A percentile compares a stretch with the other conserved stretches of the same genome.
Evolutionary conservation across 1,139 yeast genomes (phyloP).

Genomic region (Suhomyces kunorum): DNA sequence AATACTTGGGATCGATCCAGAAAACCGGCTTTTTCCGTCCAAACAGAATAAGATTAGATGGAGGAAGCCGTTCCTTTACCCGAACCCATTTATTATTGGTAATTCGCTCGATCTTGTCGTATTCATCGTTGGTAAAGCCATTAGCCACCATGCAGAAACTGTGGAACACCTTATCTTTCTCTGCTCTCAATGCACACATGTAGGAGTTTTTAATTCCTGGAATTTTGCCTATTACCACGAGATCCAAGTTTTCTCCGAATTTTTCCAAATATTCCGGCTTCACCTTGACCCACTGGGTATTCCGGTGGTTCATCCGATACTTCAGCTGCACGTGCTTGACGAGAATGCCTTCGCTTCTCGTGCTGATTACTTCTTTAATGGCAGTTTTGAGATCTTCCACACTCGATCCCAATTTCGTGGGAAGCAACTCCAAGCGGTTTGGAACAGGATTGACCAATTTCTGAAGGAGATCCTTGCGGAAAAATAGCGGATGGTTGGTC

Average conservation of each 20-base stretch:
- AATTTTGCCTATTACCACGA: slow-evolving; percentile 75
- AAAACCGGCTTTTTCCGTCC: slow-evolving; percentile 64
- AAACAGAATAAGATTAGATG: slow-evolving; percentile 49
- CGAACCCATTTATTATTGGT: slow-evolving; percentile 66
- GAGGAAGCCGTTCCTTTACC: slow-evolving; percentile 41
- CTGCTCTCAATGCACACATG: slow-evolving; percentile 64
- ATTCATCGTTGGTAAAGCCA: slow-evolving; percentile 71
- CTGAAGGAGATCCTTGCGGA: slow-evolving; percentile 55
- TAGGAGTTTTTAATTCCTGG: slow-evolving; percentile 74
- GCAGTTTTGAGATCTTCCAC: slow-evolving; percentile 57
- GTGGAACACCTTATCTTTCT: slow-evolving; percentile 31
- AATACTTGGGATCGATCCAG: slow-evolving; percentile 80
- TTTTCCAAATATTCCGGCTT: slow-evolving; percentile 89
- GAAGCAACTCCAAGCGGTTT: slow-evolving; percentile 58
- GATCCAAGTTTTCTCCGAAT: slow-evolving; percentile 83
- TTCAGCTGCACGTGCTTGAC: slow-evolving; percentile 63
- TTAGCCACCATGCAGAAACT: slow-evolving; percentile 84
- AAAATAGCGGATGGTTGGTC: slow-evolving; percentile 52
- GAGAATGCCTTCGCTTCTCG: slow-evolving; percentile 80
- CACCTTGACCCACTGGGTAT: slow-evolving; percentile 74
- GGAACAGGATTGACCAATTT: slow-evolving; percentile 50
- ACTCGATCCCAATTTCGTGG: slow-evolving; percentile 43
- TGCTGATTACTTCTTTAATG: slow-evolving; percentile 58
- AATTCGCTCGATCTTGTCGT: slow-evolving; percentile 54
- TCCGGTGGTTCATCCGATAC: slow-evolving; percentile 63